phyloP scores from a whole-genome alignment of 208 protist species.

The Trypanosoma cruzi region DNA sequence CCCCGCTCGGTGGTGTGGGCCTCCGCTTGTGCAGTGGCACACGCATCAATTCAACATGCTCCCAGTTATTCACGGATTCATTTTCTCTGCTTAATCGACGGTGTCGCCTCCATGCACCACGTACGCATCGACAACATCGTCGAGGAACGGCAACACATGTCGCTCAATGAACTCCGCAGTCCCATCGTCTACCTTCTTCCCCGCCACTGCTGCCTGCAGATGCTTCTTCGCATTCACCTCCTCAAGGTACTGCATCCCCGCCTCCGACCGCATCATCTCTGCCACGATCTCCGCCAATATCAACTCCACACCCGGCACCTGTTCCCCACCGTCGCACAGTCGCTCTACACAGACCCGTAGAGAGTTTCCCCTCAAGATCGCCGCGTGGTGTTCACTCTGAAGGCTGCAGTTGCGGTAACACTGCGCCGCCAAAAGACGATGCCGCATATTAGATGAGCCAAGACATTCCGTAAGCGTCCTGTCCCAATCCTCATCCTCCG shows the following conservation, averaged over 20 bases:
- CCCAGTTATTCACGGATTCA: background rate
- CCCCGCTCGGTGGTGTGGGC: no score
- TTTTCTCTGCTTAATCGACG: constrained; percentile 40
- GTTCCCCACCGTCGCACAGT: constrained; percentile 31
- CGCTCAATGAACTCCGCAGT: constrained; percentile 42
- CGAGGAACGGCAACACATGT: constrained; percentile 75
- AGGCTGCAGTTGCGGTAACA: constrained; percentile 82
- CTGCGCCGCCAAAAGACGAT: constrained; percentile 69
- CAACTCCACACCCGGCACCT: constrained; percentile 40
- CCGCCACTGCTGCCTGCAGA: constrained; percentile 37
- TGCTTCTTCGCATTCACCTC: constrained; percentile 77
- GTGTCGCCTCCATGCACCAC: constrained; percentile 63
- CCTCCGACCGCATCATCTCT: constrained; percentile 63
- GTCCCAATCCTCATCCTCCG: constrained; percentile 79
- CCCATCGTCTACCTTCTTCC: constrained; percentile 21
- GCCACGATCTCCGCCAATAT: constrained; percentile 68
- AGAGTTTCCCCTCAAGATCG: constrained; percentile 52
- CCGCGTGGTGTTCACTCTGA: constrained; percentile 39
- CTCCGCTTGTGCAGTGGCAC: no score
- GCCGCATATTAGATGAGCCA: constrained; percentile 32
- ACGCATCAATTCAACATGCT: no score
- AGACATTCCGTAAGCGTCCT: constrained; percentile 48
- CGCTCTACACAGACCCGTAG: constrained; percentile 50
- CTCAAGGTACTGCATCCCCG: constrained; percentile 69
- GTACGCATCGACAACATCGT: constrained; percentile 85